Evolutionary conservation across 805 yeast species (phyloP), one percentile per base, ranked within the genome.

Genomic region (Candida nemodendra): DNA sequence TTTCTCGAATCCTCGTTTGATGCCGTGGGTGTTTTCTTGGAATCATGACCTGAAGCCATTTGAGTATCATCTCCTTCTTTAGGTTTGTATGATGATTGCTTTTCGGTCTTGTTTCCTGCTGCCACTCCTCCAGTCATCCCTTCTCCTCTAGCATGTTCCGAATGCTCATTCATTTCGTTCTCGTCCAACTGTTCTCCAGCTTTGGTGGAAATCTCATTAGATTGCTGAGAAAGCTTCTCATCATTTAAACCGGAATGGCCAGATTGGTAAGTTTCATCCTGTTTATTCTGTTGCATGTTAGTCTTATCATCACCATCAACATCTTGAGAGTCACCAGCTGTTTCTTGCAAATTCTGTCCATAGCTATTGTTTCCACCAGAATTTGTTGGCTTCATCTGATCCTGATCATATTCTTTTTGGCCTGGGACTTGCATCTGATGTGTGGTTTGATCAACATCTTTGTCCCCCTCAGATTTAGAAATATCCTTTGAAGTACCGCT

Each of bases 121-220:
- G 34, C 44, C 4, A 39, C 43, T 22, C 44, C 48, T 11, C 23
- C 36, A 9, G 36, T 45, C 16, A 35, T 37, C 19, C 46, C 46
- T 24, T 37, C 43, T 6, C 40, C 50, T 4, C 39, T 30, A n/a
- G 41, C 38, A 14, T 41, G 37, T 13, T 28, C 36, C 7, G 45
- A 25, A 18, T 36, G 30, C 27, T 41, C 21, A n/a, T 38, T 39
- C 14, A 21, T 27, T 4, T 42, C 48, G 8, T 36, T 27, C 36
- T 34, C 36, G 2, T 33, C 44, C 27, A 34, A n/a, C n/a, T n/a
- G n/a, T n/a, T n/a, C n/a, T n/a, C n/a, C n/a, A n/a, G n/a, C n/a
- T n/a, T n/a, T n/a, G n/a, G n/a, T n/a, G n/a, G n/a, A n/a, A n/a
- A n/a, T n/a, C n/a, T n/a, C n/a, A n/a, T n/a, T n/a, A n/a, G n/a